Evolutionary conservation across 805 yeast species (phyloP), one percentile per base, ranked within the genome.

Genomic region (Nakazawaea sp.): DNA sequence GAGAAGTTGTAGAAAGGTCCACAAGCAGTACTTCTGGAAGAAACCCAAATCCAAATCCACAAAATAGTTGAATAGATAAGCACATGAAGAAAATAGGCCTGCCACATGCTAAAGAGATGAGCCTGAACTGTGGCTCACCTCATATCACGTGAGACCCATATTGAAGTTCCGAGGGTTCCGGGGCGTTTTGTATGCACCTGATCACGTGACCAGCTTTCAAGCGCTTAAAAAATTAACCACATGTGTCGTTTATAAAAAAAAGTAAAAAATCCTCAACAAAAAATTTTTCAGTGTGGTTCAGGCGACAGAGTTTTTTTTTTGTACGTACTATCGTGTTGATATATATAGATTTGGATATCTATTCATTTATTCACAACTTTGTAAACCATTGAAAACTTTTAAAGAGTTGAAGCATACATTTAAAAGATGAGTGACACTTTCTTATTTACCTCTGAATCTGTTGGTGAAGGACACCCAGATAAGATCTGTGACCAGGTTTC

Each of bases 401-500:
- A n/a, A n/a, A n/a, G n/a, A n/a, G n/a, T n/a, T n/a, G n/a, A n/a
- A n/a, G n/a, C n/a, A n/a, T n/a, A n/a, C n/a, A n/a, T n/a, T n/a
- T n/a, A n/a, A n/a, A n/a, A n/a, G n/a, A 36, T 38, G 41, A 29
- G 34, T 38, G 66, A 63, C 54, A 70, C 70, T 40, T 78, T 78
- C 59, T 70, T 77, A 50, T 78, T 78, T 60, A 82, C 90, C 53
- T 84, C 92, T 50, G 94, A 84, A 67, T 83, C 92, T 51, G 94
- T 84, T 51, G 94, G 94, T 72, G 94, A 84, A 68, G 94, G 94
- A 59, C 94, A 84, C 75, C 94, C 94, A 60, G 94, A 84, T 64
- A 84, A 84, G 77, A 84, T 84, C 68, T 94, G 98, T 73, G 98
- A 92, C 70, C 98, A 92, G 75, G 96, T 92, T 51, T 83, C 95